Percentiles rank a stretch among this genome's conserved stretches.
phyloP scores from a whole-genome alignment of 2,329 filamentous ascomycete species.

The Pseudovirgaria hyperparasitica region DNA sequence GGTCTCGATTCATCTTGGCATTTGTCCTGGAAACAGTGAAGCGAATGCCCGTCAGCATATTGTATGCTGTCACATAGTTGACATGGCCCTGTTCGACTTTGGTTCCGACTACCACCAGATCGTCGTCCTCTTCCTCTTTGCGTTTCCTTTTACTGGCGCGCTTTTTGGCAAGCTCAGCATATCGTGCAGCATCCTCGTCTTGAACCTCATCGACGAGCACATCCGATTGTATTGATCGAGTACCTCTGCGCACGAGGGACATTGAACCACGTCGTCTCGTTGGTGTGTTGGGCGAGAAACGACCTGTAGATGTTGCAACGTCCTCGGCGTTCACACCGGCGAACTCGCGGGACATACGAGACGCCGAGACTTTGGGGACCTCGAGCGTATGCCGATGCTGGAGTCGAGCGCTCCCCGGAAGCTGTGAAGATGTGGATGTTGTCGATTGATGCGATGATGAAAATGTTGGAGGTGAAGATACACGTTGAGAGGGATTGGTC shows the following conservation, averaged over 20 bases:
- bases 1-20: slow-evolving; percentile 82
- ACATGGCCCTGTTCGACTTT: slow-evolving; percentile 96
- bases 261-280: slow-evolving; percentile 67
- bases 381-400: slow-evolving; percentile 82
- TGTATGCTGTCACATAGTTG: slow-evolving; percentile 97
- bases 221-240: slow-evolving; percentile 76
- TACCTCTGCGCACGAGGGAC: slow-evolving; percentile 65
- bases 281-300: slow-evolving; percentile 62
- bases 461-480: slow-evolving; percentile 51
- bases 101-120: slow-evolving; percentile 79
- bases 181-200: slow-evolving; percentile 82
- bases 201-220: slow-evolving; percentile 71
- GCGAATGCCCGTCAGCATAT: slow-evolving; percentile 97
- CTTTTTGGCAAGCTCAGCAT: slow-evolving; percentile 90
- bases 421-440: slow-evolving; percentile 31
- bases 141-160: slow-evolving; percentile 73
- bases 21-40: slow-evolving; percentile 94
- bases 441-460: slow-evolving; percentile 29
- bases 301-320: slow-evolving; percentile 56
- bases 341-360: slow-evolving; percentile 60
- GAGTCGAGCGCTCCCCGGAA: slow-evolving; percentile 42
- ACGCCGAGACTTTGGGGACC: slow-evolving; percentile 56
- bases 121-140: slow-evolving; percentile 84
- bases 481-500: slow-evolving; percentile 28
- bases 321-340: slow-evolving; percentile 36